Evolutionary conservation across 805 yeast genomes (phyloP).

Genomic region (Wickerhamomyces ciferrii): DNA sequence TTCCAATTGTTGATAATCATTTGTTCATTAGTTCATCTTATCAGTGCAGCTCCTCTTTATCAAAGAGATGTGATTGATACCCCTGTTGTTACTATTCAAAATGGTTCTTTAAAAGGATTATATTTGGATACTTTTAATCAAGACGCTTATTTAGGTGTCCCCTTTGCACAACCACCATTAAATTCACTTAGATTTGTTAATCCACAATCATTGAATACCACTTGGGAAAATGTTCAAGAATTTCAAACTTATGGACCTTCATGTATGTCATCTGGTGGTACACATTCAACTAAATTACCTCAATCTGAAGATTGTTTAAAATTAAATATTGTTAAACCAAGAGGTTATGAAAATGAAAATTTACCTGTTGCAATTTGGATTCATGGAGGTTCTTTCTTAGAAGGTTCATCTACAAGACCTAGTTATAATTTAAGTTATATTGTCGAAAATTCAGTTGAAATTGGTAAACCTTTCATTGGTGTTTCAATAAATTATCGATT

Average conservation of each 20-base stretch:
- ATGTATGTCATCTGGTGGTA: conserved; percentile 13
- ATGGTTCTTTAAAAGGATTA: conserved; percentile 11
- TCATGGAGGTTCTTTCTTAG: conserved; percentile 30
- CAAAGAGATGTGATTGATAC: not conserved
- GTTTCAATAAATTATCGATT: conserved; percentile 34
- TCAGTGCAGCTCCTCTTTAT: not conserved
- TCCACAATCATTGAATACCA: conserved; percentile 12
- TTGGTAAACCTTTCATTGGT: conserved; percentile 22
- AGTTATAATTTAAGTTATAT: conserved; percentile 14
- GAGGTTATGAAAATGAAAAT: conserved; percentile 5
- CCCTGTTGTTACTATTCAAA: not conserved
- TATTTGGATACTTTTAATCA: conserved; percentile 8
- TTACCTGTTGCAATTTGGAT: conserved; percentile 30
- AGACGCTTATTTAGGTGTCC: conserved; percentile 19
- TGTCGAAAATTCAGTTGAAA: conserved; percentile 11
- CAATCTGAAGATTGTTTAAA: conserved; percentile 26
- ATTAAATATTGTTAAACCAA: conserved; percentile 23
- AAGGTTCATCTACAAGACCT: conserved; percentile 18
- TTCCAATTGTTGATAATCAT: not conserved
- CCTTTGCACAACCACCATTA: conserved; percentile 25
- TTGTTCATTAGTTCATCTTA: not conserved
- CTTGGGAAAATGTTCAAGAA: conserved; percentile 9
- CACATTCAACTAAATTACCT: conserved; percentile 5
- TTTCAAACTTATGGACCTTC: conserved; percentile 20
- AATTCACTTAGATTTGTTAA: conserved; percentile 20